Base-by-base conservation (phyloP, 2,329 filamentous ascomycete genomes). In the Arthrobotrys conoides region DNA sequence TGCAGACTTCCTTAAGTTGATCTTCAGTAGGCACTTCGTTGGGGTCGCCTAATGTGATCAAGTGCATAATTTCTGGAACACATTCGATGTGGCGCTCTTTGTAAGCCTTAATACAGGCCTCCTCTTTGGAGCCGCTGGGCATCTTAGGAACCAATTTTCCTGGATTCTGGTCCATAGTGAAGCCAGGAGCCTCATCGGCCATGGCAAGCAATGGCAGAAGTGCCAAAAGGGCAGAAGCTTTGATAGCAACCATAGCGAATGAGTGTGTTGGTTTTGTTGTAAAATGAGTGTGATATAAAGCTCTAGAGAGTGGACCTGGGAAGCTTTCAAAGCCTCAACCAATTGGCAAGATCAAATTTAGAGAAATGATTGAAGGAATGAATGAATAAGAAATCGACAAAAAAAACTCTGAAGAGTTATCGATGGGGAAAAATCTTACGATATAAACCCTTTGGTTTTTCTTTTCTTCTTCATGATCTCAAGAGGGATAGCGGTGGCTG, bases 231-330 rank as follows among this genome's bases (percentile, higher is more conserved):
- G 49, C 10, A 20, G 64, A 69, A 16, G 27, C 33, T 33, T 64
- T 72, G 44, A 49, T 16, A 9, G 53, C 41, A 30, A 78, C 68
- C 75, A 78, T 78, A 36, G 44, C 69, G 61, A 61, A 38, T 53
- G 61, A 61, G 27, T 46, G 73, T 67, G 67, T 77, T 77, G 73
- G 38, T 2, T 68, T 53, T 71, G 73, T 68, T 55, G 46, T 53
- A 68, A 71, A 61, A 71, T 53, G 68, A 71, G 33, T 36, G 67
- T 61, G 16, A 36, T 10, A n/a, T 9, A n/a, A n/a, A n/a, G n/a
- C n/a, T n/a, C n/a, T n/a, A 59, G 36, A 38, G 46, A 38, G 55
- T 5, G 33, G 24, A 51, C n/a, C 27, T 12, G 33, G 48, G 59
- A 51, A 38, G 41, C 18, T 20, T 53, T 38, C 49, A 53, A 70